A percentile compares a stretch with the other conserved stretches of the same genome.
Conservation (phyloP, 2,329 filamentous ascomycete genomes). For the Aureobasidium musti region DNA sequence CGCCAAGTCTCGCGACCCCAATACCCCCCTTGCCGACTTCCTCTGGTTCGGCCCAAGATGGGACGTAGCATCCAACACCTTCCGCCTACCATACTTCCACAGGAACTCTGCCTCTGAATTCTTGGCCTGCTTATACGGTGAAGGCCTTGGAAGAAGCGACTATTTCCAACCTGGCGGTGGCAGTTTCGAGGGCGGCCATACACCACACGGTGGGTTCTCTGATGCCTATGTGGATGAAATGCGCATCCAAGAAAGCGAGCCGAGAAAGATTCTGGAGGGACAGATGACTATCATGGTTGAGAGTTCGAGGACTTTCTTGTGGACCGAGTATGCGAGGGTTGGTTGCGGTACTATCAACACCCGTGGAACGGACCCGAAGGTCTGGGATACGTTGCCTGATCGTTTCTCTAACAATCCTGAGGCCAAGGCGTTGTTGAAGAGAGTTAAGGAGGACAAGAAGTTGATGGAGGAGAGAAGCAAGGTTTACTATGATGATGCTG, state of each 20-base stretch:
- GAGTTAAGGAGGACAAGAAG: constrained; percentile 33
- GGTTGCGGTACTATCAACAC: constrained; percentile 43
- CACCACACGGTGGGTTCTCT: constrained; percentile 46
- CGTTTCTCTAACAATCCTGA: constrained; percentile 43
- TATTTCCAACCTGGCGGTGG: constrained; percentile 47
- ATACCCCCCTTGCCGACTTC: constrained; percentile 44
- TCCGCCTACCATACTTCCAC: constrained; percentile 46
- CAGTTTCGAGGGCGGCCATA: constrained; percentile 44
- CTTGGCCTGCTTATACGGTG: constrained; percentile 43
- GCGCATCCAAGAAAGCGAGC: constrained; percentile 48
- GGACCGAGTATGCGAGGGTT: constrained; percentile 43
- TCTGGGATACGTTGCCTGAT: constrained; percentile 45
- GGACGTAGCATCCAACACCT: constrained; percentile 45
- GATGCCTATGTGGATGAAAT: constrained; percentile 52
- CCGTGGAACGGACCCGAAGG: constrained; percentile 44
- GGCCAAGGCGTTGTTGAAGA: constrained; percentile 41
- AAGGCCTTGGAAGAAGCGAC: constrained; percentile 46
- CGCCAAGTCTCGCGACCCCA: constrained; percentile 43
- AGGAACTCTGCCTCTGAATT: constrained; percentile 45
- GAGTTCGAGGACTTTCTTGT: constrained; percentile 44
- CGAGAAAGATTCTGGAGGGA: constrained; percentile 48
- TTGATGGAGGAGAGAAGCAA: constrained; percentile 31
- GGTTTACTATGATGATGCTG: constrained; percentile 32
- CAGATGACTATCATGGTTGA: constrained; percentile 46
- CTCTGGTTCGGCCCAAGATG: constrained; percentile 45